Percentiles rank a stretch among this genome's conserved stretches.
Conservation (phyloP, 176 grass and related monocot species). For the Echinochloa phyllopogon region DNA sequence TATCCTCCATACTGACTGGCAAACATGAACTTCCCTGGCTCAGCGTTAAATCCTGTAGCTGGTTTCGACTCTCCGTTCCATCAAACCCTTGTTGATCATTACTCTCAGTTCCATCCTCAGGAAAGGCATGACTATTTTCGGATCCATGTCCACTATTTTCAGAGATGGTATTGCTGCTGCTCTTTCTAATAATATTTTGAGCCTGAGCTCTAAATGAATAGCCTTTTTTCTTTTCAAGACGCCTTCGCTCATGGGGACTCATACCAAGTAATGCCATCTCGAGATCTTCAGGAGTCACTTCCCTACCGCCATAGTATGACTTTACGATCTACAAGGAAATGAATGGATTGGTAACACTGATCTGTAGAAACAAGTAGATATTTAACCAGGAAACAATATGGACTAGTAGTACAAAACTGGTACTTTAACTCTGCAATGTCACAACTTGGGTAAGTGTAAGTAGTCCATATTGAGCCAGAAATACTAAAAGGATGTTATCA, state of each 20-base stretch:
- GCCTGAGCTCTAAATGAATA: constrained; percentile 62
- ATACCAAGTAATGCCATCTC: constrained; percentile 87
- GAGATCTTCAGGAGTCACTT: constrained; percentile 73
- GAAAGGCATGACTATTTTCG: constrained; percentile 41
- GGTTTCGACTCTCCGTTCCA: not conserved
- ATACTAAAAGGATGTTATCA: constrained; percentile 42
- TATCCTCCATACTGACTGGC: constrained; percentile 18
- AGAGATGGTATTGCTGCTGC: constrained; percentile 28
- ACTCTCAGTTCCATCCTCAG: constrained; percentile 31
- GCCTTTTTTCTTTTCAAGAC: constrained; percentile 80
- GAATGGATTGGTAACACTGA: constrained; percentile 18
- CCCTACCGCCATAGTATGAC: constrained; percentile 83
- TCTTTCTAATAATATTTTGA: constrained; percentile 55
- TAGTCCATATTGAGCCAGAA: constrained; percentile 12
- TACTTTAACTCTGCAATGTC: not conserved
- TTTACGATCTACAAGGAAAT: constrained; percentile 67
- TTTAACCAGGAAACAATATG: constrained; percentile 25
- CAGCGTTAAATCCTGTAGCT: constrained; percentile 27
- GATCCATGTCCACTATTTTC: constrained; percentile 43
- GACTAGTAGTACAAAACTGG: constrained; percentile 19
- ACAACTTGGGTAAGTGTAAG: constrained; percentile 15
- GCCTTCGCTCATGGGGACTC: constrained; percentile 82
- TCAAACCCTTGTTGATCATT: constrained; percentile 23
- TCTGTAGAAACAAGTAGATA: constrained; percentile 26
- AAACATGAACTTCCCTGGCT: constrained; percentile 36